A percentile compares a stretch with the other conserved stretches of the same genome.
Evolutionary conservation across 495 filamentous ascomycete genomes (phyloP).

Genomic region (Clavariopsis aquatica): DNA sequence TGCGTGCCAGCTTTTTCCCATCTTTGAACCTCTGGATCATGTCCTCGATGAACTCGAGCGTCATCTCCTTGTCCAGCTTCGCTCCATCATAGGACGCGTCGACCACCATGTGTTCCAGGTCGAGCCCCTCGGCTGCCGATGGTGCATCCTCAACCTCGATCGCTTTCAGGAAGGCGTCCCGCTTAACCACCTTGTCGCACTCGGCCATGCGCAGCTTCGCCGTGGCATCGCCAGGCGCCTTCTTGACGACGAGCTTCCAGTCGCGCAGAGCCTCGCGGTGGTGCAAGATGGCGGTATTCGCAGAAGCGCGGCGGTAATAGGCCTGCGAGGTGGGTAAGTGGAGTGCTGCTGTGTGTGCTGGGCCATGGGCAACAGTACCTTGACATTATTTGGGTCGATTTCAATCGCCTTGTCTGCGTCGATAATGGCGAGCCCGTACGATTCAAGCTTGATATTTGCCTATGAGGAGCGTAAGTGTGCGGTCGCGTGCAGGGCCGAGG

Average conservation of each 20-base stretch:
- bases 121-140: conserved; percentile 85
- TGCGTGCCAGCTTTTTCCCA: conserved; percentile 90
- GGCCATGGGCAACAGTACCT: conserved; percentile 55
- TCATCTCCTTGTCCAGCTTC: conserved; percentile 79
- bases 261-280: conserved; percentile 86
- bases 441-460: conserved; percentile 93
- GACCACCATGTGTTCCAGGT: conserved; percentile 80
- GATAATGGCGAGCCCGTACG: conserved; percentile 86
- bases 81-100: conserved; percentile 85
- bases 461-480: conserved; percentile 42
- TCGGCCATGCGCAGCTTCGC: conserved; percentile 87
- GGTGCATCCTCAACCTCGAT: conserved; percentile 92
- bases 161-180: conserved; percentile 86
- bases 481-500: conserved; percentile 21
- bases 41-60: conserved; percentile 91
- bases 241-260: conserved; percentile 86
- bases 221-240: conserved; percentile 83
- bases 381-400: conserved; percentile 81
- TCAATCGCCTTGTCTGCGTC: conserved; percentile 95
- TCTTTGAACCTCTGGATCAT: conserved; percentile 96
- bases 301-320: conserved; percentile 90
- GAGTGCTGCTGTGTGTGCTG: neutral
- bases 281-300: conserved; percentile 84
- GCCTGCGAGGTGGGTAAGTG: conserved; percentile 57
- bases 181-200: conserved; percentile 88